These are phyloP conservation scores for Boletales sp. DNA, from an alignment of 768 basidiomycete genomes.

Conservation along the genomic window DNA sequence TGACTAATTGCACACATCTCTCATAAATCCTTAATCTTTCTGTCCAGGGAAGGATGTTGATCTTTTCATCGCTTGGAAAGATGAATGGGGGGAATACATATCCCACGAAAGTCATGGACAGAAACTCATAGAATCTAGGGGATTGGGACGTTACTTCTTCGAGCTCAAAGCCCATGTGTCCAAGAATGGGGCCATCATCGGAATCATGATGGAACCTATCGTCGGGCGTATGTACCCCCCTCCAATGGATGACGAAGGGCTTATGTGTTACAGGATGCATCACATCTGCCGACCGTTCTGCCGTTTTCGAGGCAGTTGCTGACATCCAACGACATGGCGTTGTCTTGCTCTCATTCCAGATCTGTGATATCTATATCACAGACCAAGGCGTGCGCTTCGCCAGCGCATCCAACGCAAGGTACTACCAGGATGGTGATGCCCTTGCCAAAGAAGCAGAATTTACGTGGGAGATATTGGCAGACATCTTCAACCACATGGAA, in stretches of 20 bases:
- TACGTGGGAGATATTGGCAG: conserved; percentile 16
- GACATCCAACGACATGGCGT: conserved; percentile 30
- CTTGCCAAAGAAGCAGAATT: conserved; percentile 19
- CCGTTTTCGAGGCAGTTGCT: conserved; percentile 28
- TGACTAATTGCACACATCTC: background rate
- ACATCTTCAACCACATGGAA: conserved; percentile 19
- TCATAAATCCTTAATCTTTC: background rate
- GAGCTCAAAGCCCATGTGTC: conserved; percentile 28
- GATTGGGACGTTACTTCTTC: conserved; percentile 28
- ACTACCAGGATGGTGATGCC: conserved; percentile 21
- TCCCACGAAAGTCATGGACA: conserved; percentile 27
- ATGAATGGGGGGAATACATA: conserved; percentile 21
- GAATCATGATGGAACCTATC: conserved; percentile 28
- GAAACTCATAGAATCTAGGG: conserved; percentile 26
- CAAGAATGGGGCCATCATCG: conserved; percentile 27
- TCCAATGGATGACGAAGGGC: background rate
- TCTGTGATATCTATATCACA: conserved; percentile 29
- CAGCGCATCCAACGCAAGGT: conserved; percentile 12
- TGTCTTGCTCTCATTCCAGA: conserved; percentile 15
- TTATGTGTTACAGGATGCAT: conserved; percentile 18
- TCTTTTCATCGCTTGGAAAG: conserved; percentile 25
- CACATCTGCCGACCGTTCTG: conserved; percentile 23
- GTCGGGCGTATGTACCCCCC: conserved; percentile 23
- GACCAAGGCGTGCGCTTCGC: conserved; percentile 27
- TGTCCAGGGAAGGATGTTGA: conserved; percentile 26